Evolutionary conservation across 176 grass and related monocot species (phyloP).

Genomic region (Calamus simplicifolius): DNA sequence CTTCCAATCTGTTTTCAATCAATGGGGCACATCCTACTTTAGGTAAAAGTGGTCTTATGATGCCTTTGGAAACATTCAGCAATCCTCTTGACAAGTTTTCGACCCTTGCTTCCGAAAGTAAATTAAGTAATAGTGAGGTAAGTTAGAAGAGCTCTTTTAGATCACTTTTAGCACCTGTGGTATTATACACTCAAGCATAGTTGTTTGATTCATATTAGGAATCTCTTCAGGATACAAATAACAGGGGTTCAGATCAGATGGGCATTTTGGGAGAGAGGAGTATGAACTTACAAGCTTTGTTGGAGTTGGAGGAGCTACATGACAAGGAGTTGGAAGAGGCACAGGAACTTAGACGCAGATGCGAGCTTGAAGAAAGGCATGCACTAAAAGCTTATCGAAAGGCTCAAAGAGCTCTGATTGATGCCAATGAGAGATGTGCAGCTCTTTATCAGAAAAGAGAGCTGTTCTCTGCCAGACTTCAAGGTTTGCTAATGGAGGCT

Average conservation of each 20-base stretch:
- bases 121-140: no score
- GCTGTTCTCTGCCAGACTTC: slow-evolving; percentile 47
- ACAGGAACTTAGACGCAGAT: slow-evolving; percentile 61
- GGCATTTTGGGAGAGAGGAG: slow-evolving; percentile 14
- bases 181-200: background rate
- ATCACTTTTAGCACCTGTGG: no score
- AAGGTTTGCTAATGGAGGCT: slow-evolving; percentile 52
- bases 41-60: no score
- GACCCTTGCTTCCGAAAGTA: no score
- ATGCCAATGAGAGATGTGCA: slow-evolving; percentile 82
- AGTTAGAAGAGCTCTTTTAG: no score
- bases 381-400: slow-evolving; percentile 82
- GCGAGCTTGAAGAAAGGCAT: slow-evolving; percentile 81
- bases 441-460: slow-evolving; percentile 76
- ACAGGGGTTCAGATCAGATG: slow-evolving; percentile 24
- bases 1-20: no score
- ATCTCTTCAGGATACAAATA: slow-evolving; percentile 23
- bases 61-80: no score
- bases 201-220: slow-evolving; percentile 2
- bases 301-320: slow-evolving; percentile 72
- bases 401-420: slow-evolving; percentile 70
- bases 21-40: no score
- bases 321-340: slow-evolving; percentile 83
- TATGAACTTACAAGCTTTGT: slow-evolving; percentile 47
- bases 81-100: no score